phyloP scores from a whole-genome alignment of 345 rosid genomes.

The Erysimum cheiranthoides region DNA sequence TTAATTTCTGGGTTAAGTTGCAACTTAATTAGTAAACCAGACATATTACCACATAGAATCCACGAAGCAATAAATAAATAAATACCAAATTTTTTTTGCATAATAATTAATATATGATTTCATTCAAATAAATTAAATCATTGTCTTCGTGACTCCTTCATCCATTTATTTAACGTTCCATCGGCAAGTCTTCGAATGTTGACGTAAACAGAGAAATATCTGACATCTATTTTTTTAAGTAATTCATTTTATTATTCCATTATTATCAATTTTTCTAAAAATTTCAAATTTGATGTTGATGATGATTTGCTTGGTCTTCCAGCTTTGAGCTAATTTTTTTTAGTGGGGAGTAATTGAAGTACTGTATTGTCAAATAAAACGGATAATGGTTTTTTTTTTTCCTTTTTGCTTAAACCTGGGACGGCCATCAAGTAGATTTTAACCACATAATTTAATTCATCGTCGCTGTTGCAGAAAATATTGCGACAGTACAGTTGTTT shows the following conservation, averaged over 20 bases:
- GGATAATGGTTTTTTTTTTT: not conserved
- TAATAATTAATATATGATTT: not conserved
- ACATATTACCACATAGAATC: not conserved
- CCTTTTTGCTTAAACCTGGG: not conserved
- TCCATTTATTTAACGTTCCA: not conserved
- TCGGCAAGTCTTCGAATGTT: not conserved
- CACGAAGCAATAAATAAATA: not conserved
- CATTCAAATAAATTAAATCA: conserved; percentile 10
- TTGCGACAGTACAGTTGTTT: too few species aligned
- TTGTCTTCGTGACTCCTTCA: not conserved
- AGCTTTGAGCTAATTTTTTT: not conserved
- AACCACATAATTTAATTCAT: not conserved
- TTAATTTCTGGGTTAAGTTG: too few species aligned
- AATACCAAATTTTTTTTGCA: not conserved
- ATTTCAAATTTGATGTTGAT: not conserved
- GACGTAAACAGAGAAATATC: not conserved
- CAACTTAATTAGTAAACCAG: too few species aligned
- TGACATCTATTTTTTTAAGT: not conserved
- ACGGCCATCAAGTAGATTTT: not conserved
- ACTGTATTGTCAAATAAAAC: conserved; percentile 5
- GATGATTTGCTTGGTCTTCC: not conserved
- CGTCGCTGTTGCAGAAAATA: too few species aligned
- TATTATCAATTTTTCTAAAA: not conserved
- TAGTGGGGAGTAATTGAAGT: not conserved
- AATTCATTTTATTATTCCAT: not conserved